These are phyloP conservation scores for Quercus bicolor DNA, from an alignment of 306 rosid species.

Conservation along the genomic window DNA sequence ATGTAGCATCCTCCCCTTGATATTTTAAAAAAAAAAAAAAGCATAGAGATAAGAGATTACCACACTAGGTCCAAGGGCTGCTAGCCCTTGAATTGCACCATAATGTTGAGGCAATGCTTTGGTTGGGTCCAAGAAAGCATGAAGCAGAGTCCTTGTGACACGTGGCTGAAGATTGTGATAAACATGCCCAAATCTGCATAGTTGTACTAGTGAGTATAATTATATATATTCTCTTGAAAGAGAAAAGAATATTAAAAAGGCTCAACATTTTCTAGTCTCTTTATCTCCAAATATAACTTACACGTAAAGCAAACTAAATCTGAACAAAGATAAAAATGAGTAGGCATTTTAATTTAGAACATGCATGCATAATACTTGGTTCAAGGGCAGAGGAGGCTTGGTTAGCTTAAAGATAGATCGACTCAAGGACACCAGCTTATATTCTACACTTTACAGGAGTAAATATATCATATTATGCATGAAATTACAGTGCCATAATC, in stretches of 20 bases:
- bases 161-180: slow-evolving; percentile 90
- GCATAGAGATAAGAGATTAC: slow-evolving; percentile 41
- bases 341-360: not conserved
- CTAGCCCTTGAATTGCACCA: slow-evolving; percentile 89
- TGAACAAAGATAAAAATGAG: not conserved
- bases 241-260: not conserved
- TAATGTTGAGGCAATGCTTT: slow-evolving; percentile 83
- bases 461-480: not conserved
- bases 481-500: no score
- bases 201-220: slow-evolving; percentile 13
- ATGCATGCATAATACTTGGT: not conserved
- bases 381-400: not conserved
- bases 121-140: slow-evolving; percentile 82
- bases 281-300: not conserved
- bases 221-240: not conserved
- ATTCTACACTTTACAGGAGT: not conserved
- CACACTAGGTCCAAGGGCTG: slow-evolving; percentile 79
- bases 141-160: slow-evolving; percentile 76
- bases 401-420: not conserved
- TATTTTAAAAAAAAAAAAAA: not conserved
- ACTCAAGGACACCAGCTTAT: not conserved
- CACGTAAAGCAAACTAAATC: not conserved
- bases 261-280: not conserved
- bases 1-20: slow-evolving; percentile 4
- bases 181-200: slow-evolving; percentile 76